Evolutionary conservation across 192 early-diverging fungal genomes (phyloP), one percentile per base, ranked within the genome.

Genomic region (Allomyces arbusculus): DNA sequence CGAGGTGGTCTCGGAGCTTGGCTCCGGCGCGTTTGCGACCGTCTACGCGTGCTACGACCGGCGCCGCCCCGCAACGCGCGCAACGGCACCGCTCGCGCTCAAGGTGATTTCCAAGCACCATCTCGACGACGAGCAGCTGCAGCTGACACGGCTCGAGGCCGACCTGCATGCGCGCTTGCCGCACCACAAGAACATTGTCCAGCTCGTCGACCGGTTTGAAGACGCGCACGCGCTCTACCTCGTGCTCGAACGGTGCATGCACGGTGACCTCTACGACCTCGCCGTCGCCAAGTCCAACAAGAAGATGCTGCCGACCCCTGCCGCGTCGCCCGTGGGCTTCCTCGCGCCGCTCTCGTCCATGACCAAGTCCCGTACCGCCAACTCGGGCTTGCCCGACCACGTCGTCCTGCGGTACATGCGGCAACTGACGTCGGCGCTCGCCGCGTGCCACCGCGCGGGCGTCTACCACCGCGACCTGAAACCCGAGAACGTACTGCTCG

Each of bases 381-480:
- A 10, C 50, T n/a, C 16, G 16, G 50, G 50, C 16, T 16, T 58
- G 50, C 50, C 50, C 50, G 50, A 58, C 50, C 16, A 14, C 16
- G 50, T 58, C 3, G 50, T 58, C 16, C 9, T 58, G 50, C 50
- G 50, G 50, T 58, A 58, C 50, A 58, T 92, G 68, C 67, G 79
- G 24, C 90, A 91, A 70, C 84, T 93, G 63, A 77, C 87, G 19
- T 80, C 84, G 44, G 89, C 90, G 22, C 72, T 96, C 19, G 78
- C 77, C 23, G 83, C 92, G 77, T 86, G 84, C 71, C 94, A 97
- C 70, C 64, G 67, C 19, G 70, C 82, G 65, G 86, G 86, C 22
- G 80, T 93, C 62, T 92, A 89, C 71, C 94, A 97, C 70, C 84
- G 94, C 61, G 94, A 97, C 71, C 78, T 97, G 66, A 97, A 87